Conservation (phyloP, 2,329 filamentous ascomycete genomes). For the Claviceps digitariae region DNA sequence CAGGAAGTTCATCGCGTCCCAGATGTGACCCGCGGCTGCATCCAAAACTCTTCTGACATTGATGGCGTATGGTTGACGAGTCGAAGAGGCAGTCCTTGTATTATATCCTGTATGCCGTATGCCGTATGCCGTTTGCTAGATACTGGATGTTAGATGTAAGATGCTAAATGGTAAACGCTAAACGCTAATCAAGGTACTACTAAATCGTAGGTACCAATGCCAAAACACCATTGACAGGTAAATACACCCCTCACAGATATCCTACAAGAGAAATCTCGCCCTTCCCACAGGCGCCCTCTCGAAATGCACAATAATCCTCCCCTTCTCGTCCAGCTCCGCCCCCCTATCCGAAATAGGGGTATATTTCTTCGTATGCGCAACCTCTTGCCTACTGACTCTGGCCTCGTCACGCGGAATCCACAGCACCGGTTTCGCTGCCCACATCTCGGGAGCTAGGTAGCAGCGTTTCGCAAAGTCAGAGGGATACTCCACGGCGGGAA, state of each 20-base stretch:
- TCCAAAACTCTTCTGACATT: too few relatives aligned
- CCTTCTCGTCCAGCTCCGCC: constrained; percentile 20
- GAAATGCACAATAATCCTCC: constrained; percentile 21
- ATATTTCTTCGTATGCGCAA: constrained; percentile 55
- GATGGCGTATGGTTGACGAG: too few relatives aligned
- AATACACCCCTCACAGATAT: not conserved
- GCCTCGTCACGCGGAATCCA: constrained; percentile 72
- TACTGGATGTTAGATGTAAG: too few relatives aligned
- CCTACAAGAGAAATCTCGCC: constrained; percentile 25
- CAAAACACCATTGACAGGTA: too few relatives aligned
- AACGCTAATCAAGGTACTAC: too few relatives aligned
- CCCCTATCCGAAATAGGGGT: constrained; percentile 61
- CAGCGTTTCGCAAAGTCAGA: constrained; percentile 35
- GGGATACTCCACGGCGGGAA: constrained; percentile 30
- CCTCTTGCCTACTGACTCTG: constrained; percentile 65
- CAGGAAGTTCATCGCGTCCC: too few relatives aligned
- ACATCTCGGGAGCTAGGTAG: constrained; percentile 55
- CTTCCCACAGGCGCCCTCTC: constrained; percentile 25
- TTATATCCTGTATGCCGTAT: too few relatives aligned
- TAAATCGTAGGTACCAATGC: too few relatives aligned
- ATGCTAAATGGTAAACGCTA: too few relatives aligned
- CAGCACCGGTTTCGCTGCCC: constrained; percentile 49
- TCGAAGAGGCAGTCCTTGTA: too few relatives aligned
- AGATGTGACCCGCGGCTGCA: too few relatives aligned
- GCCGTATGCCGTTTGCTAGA: too few relatives aligned